A percentile compares a stretch with the other conserved stretches of the same genome.
phyloP scores from a whole-genome alignment of 176 grass and related monocot species.

The Carex scoparia region DNA sequence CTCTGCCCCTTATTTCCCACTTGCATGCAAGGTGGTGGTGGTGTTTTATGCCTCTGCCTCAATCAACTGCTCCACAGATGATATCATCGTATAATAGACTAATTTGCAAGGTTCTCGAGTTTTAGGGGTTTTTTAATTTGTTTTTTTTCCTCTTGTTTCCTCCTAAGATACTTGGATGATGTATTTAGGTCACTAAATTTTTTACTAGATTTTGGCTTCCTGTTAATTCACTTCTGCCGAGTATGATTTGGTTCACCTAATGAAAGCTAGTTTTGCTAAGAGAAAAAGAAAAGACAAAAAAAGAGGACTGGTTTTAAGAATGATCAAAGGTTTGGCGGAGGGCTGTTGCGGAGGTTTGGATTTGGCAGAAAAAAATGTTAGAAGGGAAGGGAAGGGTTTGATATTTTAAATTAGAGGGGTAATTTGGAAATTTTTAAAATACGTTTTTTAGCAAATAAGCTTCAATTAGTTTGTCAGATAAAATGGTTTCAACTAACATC shows the following conservation, averaged over 20 bases:
- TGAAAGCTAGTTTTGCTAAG: constrained; percentile 6
- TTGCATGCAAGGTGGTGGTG: constrained; percentile 55
- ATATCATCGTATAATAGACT: constrained; percentile 22
- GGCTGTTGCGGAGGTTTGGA: no score
- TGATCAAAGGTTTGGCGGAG: no score
- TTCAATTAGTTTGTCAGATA: no score
- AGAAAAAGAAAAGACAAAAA: neutral
- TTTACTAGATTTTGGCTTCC: constrained; percentile 2
- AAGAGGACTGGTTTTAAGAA: neutral
- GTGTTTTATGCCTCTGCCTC: constrained; percentile 57
- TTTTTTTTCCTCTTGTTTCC: neutral
- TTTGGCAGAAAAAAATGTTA: no score
- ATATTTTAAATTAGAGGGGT: no score
- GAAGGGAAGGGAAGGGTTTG: no score
- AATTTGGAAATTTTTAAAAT: no score
- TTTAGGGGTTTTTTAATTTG: constrained; percentile 19
- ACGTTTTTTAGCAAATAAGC: no score
- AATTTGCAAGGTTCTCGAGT: neutral
- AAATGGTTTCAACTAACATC: no score
- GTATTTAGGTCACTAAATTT: constrained; percentile 4
- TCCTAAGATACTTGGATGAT: neutral
- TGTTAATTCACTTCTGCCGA: neutral
- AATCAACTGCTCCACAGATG: constrained; percentile 55
- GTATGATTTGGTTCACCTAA: constrained; percentile 13
- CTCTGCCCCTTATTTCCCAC: constrained; percentile 46